These are phyloP conservation scores for Talaromyces borbonicus DNA, from an alignment of 495 filamentous ascomycete species.

Conservation along the genomic window DNA sequence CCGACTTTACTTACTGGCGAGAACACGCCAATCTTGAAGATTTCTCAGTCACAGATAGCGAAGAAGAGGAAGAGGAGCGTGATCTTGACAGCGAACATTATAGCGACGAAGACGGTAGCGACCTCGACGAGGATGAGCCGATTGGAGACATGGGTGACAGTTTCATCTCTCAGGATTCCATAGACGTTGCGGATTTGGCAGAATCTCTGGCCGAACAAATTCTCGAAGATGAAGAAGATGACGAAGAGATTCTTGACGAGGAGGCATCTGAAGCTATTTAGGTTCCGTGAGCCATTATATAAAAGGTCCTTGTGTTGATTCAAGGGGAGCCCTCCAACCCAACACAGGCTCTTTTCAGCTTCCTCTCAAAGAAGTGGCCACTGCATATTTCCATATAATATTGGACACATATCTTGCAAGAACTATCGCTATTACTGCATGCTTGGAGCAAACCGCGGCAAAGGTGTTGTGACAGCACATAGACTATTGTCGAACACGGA, in stretches of 20 bases:
- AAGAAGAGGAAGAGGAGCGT: conserved; percentile 39
- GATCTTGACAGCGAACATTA: conserved; percentile 31
- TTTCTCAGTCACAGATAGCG: conserved; percentile 67
- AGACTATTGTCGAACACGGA: too few relatives aligned
- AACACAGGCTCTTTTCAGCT: too few relatives aligned
- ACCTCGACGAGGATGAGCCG: conserved; percentile 30
- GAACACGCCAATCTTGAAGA: conserved; percentile 69
- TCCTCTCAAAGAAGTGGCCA: too few relatives aligned
- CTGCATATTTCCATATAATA: too few relatives aligned
- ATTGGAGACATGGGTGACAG: conserved; percentile 44
- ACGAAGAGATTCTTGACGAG: conserved; percentile 10
- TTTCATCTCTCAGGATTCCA: conserved; percentile 48
- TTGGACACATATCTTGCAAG: too few relatives aligned
- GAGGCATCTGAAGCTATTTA: conserved; percentile 10
- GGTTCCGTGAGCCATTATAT: conserved; percentile 3
- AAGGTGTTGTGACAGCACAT: too few relatives aligned
- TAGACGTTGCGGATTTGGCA: conserved; percentile 37
- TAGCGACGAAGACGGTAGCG: conserved; percentile 24
- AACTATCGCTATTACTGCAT: too few relatives aligned
- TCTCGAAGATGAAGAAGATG: conserved; percentile 8
- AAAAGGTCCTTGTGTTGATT: conserved; percentile 3
- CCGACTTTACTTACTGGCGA: conserved; percentile 84
- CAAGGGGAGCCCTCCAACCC: too few relatives aligned
- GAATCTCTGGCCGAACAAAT: conserved; percentile 30
- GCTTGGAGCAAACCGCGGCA: too few relatives aligned